A percentile compares a stretch with the other conserved stretches of the same genome.
phyloP scores from a whole-genome alignment of 495 filamentous ascomycete genomes.

The Aspergillus cristatus region DNA sequence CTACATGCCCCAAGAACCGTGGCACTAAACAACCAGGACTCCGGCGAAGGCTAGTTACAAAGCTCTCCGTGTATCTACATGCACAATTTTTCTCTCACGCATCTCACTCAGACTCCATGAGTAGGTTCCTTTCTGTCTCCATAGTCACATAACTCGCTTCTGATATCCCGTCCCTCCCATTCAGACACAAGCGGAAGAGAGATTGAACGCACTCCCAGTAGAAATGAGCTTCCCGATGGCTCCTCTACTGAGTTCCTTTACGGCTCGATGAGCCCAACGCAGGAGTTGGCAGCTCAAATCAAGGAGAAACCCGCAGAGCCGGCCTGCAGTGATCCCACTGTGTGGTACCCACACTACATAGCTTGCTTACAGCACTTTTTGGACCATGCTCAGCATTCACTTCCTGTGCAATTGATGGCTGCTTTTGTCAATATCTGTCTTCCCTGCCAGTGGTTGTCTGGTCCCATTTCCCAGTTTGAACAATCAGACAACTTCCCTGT shows the following conservation, averaged over 20 bases:
- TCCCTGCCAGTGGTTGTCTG: constrained; percentile 26
- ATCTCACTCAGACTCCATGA: constrained; percentile 17
- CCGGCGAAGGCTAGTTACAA: constrained; percentile 30
- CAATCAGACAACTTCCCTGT: neutral
- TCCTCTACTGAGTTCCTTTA: constrained; percentile 4
- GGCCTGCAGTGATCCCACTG: constrained; percentile 57
- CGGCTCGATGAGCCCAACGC: constrained; percentile 2
- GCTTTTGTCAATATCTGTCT: constrained; percentile 80
- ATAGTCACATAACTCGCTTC: constrained; percentile 9
- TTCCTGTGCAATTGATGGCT: constrained; percentile 73
- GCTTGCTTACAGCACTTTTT: constrained; percentile 83
- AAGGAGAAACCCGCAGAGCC: constrained; percentile 20
- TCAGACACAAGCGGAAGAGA: too few relatives aligned
- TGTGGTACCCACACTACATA: constrained; percentile 86
- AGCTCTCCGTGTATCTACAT: constrained; percentile 26
- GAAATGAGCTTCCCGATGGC: constrained; percentile 2
- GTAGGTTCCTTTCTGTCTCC: constrained; percentile 17
- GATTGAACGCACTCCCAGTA: constrained; percentile 10
- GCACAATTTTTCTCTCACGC: constrained; percentile 20
- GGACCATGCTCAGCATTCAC: constrained; percentile 71
- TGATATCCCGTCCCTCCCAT: constrained; percentile 17
- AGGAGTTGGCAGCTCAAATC: constrained; percentile 3
- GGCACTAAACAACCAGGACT: constrained; percentile 27
- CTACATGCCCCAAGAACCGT: constrained; percentile 25
- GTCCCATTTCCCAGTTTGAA: constrained; percentile 8